Evolutionary conservation across 176 grass and related monocot species (phyloP).

Genomic region (Aegilops umbellulata): DNA sequence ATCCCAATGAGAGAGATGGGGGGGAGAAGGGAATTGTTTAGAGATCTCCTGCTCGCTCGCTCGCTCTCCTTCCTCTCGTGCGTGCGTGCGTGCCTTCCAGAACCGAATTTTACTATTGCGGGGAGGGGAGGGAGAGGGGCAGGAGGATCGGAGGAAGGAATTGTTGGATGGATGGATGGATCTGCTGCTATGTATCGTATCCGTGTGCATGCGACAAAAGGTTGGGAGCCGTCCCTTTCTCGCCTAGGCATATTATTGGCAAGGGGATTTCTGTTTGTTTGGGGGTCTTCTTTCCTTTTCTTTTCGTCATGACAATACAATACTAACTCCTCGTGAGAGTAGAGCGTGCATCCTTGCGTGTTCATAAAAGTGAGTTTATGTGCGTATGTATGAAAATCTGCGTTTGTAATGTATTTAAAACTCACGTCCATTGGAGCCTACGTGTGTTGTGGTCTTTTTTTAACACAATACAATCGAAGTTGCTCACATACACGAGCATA

Average conservation of each 20-base stretch:
- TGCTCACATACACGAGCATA: no score
- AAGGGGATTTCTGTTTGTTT: background rate
- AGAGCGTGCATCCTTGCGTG: no score
- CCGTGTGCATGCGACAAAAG: background rate
- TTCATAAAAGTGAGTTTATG: no score
- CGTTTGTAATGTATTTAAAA: no score
- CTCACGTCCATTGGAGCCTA: no score
- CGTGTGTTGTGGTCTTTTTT: no score
- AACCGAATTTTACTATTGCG: conserved; percentile 23
- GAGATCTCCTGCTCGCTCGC: background rate
- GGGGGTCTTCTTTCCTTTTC: background rate
- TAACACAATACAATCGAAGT: no score
- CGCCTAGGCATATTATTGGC: background rate
- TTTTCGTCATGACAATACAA: no score
- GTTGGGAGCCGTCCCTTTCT: background rate
- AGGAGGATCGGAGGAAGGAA: background rate
- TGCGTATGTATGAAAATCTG: no score
- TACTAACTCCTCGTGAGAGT: no score
- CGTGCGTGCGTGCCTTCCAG: background rate
- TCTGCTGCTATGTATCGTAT: background rate
- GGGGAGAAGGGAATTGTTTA: background rate
- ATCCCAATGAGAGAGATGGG: conserved; percentile 40
- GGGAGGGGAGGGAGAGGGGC: background rate
- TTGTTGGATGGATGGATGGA: background rate
- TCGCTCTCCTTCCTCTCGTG: no score